Base-by-base conservation (phyloP, 768 basidiomycete species). In the Scleroderma bovista region DNA sequence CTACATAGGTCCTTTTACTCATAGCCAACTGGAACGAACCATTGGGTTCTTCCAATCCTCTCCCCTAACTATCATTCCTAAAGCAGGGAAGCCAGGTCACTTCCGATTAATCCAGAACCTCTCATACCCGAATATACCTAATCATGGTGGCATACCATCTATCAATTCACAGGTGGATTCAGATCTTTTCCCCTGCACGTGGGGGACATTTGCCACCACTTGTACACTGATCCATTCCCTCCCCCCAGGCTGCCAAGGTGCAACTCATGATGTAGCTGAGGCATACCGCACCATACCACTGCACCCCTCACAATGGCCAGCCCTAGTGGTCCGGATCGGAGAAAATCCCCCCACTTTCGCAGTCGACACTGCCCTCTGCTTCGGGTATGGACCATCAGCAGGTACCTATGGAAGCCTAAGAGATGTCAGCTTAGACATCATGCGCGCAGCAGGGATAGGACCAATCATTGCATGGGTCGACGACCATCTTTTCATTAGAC, bases 281-380 rank as follows among this genome's bases (percentile, higher is more conserved):
- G 54, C 60, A 9, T 36, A 36, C 34, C 8, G 34, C 8, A 69
- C 61, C 0, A 55, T 74, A 0, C 70, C 69, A 0, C 36, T 70
- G 0, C 55, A 60, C 10, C 60, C 52, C 0, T 55, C 55, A 0
- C 74, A 75, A 34, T 76, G 71, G 72, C 70, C 70, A 1, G 69
- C 62, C 0, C 26, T 63, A 0, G 66, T 73, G 0, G 55, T 75
- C 0, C 49, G 59, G 0, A 45, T 71, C 0, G 31, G 40, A 1
- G 42, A 53, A 15, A 13, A 36, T 13, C 34, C 34, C 6, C 34
- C 34, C 17, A 17, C 2, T 1, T 36, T 68, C 22, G 56, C 54
- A 2, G 48, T 70, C 19, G 59, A 71, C 42, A 69, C 46, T 10
- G 23, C 47, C 0, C 58, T 62, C 7, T 51, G 55, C 4, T 72